Percentiles rank a stretch among this genome's conserved stretches.
Evolutionary conservation across 2,329 filamentous ascomycete genomes (phyloP).

Genomic region (Polychaeton citri): DNA sequence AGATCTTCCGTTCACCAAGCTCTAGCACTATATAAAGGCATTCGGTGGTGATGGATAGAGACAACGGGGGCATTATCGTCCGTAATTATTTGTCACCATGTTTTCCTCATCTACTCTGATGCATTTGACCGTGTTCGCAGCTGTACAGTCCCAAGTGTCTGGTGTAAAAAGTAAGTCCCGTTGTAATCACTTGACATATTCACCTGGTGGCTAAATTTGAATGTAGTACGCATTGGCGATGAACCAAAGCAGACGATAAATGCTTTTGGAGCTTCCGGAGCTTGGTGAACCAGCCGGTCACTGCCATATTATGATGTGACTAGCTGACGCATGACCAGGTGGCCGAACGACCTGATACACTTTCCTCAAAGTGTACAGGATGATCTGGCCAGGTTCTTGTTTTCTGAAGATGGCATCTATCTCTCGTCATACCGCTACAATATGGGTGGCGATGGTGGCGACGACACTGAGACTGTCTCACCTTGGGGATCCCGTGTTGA

Average conservation of each 20-base stretch:
- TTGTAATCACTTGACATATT: no score
- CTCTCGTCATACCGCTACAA: slow-evolving; percentile 8
- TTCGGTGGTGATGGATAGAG: no score
- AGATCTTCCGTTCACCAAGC: no score
- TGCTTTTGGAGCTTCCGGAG: slow-evolving; percentile 7
- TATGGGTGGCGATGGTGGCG: slow-evolving; percentile 6
- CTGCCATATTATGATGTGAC: background rate
- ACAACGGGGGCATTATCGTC: no score
- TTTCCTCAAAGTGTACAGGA: slow-evolving; percentile 4
- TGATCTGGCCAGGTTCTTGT: slow-evolving; percentile 5
- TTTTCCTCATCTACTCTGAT: no score
- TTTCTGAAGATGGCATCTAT: slow-evolving; percentile 7
- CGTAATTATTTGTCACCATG: no score
- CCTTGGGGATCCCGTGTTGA: slow-evolving; percentile 5
- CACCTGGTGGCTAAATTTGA: no score
- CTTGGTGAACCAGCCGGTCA: slow-evolving; percentile 3
- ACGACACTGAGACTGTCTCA: background rate
- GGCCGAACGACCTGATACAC: slow-evolving; percentile 6
- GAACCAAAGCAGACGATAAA: slow-evolving; percentile 5
- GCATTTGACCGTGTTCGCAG: no score
- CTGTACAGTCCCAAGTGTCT: no score
- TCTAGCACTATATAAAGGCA: no score
- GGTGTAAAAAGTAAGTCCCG: no score
- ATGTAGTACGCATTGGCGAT: background rate
- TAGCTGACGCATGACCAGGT: no score